Evolutionary conservation across 805 yeast species (phyloP), one percentile per base, ranked within the genome.

Genomic region (Jamesozyma lodderae): DNA sequence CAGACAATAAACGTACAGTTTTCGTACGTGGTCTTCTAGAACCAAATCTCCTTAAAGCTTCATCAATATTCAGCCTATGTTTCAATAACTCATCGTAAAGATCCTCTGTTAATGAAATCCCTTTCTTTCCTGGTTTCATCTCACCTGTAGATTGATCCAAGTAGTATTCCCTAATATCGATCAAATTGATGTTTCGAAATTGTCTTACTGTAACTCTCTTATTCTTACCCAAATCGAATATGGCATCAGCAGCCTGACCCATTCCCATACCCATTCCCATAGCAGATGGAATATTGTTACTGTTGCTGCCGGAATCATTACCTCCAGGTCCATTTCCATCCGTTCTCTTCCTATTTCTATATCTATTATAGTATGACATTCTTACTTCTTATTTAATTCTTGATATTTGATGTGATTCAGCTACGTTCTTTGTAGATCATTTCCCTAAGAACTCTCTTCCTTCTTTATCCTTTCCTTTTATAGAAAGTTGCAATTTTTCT

Each of bases 81-180:
- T 53, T 55, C 39, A 60, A 35, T 25, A 60, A 43, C 32, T 59
- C 62, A 38, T 60, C 65, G 41, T 59, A 60, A 27, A 58, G 46
- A 41, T 60, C 65, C 36, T 60, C 65, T 6, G 65, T 60, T 37
- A 60, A 43, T 5, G 64, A 59, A 6, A 60, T 60, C 15, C 65
- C 80, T 60, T 88, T 88, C 53, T 77, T 80, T 1, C 95, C 94
- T 0, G 97, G 97, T 42, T 70, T 70, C 64, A 70, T 67, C 43
- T 77, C 79, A 5, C 80, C 80, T 8, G 66, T 62, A 3, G 66
- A 59, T n/a, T 67, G 63, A 35, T 77, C 74, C 37, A 67, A 68
- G 58, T 85, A 88, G 62, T 68, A 86, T 56, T 88, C 96, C 41
- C 97, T 72, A 37, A 88, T 82, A 51, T 88, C 95, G 11, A 90